A percentile compares a stretch with the other conserved stretches of the same genome.
These are phyloP conservation scores for Diospyros lotus DNA, from an alignment of 148 eudicot genomes.

Conservation along the genomic window DNA sequence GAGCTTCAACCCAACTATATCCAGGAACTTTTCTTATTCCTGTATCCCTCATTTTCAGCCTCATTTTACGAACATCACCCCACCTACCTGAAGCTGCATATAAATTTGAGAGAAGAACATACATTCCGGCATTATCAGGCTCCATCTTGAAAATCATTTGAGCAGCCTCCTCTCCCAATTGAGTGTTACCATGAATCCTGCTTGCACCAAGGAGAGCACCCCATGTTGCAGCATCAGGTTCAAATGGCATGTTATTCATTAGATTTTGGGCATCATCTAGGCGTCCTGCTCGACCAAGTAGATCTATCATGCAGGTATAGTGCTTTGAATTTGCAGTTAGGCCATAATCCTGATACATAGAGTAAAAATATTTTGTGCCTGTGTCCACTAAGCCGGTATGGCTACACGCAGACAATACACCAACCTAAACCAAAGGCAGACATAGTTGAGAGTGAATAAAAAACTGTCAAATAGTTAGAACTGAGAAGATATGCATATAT, in stretches of 20 bases:
- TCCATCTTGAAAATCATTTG: slow-evolving; percentile 39
- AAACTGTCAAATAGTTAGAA: neutral
- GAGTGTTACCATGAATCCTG: slow-evolving; percentile 33
- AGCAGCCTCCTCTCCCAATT: slow-evolving; percentile 49
- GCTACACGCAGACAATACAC: slow-evolving; percentile 43
- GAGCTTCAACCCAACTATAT: slow-evolving; percentile 51
- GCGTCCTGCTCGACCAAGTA: slow-evolving; percentile 41
- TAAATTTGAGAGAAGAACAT: slow-evolving; percentile 44
- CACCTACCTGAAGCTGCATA: slow-evolving; percentile 49
- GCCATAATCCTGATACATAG: slow-evolving; percentile 35
- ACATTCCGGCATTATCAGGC: slow-evolving; percentile 46
- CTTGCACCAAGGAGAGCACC: slow-evolving; percentile 52
- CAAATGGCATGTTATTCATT: slow-evolving; percentile 40
- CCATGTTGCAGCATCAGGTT: slow-evolving; percentile 50
- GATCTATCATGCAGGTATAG: slow-evolving; percentile 50
- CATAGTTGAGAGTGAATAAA: neutral
- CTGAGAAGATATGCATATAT: neutral
- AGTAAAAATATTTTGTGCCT: slow-evolving; percentile 35
- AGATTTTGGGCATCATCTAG: slow-evolving; percentile 39
- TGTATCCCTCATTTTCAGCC: slow-evolving; percentile 38
- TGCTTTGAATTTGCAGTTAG: slow-evolving; percentile 34
- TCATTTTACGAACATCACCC: slow-evolving; percentile 38
- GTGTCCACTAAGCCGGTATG: slow-evolving; percentile 44
- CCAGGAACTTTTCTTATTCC: slow-evolving; percentile 44
- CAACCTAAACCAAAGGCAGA: slow-evolving; percentile 28